Evolutionary conservation across 768 basidiomycete species (phyloP), one percentile per base, ranked within the genome.

Genomic region (Leccinum ochraceum): DNA sequence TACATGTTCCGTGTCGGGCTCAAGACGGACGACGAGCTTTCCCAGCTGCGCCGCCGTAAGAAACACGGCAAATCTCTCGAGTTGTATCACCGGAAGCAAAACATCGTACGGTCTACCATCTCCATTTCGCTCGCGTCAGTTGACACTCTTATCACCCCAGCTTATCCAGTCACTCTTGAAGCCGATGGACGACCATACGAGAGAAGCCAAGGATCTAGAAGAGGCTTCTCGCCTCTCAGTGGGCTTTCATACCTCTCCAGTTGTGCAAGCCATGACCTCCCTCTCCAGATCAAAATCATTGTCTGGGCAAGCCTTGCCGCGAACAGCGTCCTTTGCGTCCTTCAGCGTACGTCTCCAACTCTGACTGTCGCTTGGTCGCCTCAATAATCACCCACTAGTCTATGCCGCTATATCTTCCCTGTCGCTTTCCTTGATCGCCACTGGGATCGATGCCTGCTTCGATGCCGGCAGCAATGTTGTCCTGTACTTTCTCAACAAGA

Each of bases 341-440:
- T 94, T 9, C 92, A 94, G 71, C 73, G 91, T 91, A 53, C 44
- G 72, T 59, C 28, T 39, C 11, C 17, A 50, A 22, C 0, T 3
- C 8, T 46, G 9, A 0, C 36, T 36, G 14, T 32, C n/a, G 24
- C 10, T 36, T 14, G 6, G 16, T 14, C 1, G 2, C 37, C 24
- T 54, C 9, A 17, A 42, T 54, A 16, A 60, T 30, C 56, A 11
- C 39, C 20, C 0, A 22, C 51, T 65, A 94, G 92, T 98, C 67
- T 99, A 97, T 71, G 96, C 92, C 14, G 95, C 97, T 13, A 81
- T 92, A 55, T 90, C 91, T 4, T 89, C 93, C 2, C 64, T 83
- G 4, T 96, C 94, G 1, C 78, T 98, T 5, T 93, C 94, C 5
- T 79, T 98, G 53, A 83, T 98, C 61, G 94, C 94, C 11, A 96